phyloP scores from a whole-genome alignment of 208 protist species.

The Polymyxa betae region DNA sequence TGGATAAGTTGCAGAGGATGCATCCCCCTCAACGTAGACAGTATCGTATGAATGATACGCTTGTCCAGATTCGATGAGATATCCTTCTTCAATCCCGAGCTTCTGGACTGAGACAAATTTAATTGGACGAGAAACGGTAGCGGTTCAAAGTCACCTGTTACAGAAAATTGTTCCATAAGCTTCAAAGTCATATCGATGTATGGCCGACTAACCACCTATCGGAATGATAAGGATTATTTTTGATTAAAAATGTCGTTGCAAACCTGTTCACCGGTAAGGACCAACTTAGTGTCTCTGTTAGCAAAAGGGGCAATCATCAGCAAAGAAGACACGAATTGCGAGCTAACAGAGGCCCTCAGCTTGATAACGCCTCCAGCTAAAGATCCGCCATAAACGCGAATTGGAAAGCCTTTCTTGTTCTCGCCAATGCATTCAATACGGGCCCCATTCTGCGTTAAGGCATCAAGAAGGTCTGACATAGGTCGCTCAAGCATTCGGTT shows the following conservation, averaged over 20 bases:
- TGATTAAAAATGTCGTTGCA: no score
- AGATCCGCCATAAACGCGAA: slow-evolving; percentile 59
- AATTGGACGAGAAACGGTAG: no score
- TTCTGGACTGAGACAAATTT: no score
- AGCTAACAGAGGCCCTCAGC: slow-evolving; percentile 69
- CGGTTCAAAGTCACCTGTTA: slow-evolving; percentile 58
- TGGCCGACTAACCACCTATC: slow-evolving; percentile 70
- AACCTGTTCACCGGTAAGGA: slow-evolving; percentile 57
- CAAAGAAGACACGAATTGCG: slow-evolving; percentile 76
- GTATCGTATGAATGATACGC: background rate
- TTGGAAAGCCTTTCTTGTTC: slow-evolving; percentile 5
- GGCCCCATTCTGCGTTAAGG: slow-evolving; percentile 66
- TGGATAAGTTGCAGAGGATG: slow-evolving; percentile 77
- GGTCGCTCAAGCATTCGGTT: slow-evolving; percentile 75
- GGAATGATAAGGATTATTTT: background rate
- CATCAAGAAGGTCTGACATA: slow-evolving; percentile 71
- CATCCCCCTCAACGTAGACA: slow-evolving; percentile 71
- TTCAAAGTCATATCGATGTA: slow-evolving; percentile 80
- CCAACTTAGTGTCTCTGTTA: slow-evolving; percentile 63
- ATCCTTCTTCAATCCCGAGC: background rate
- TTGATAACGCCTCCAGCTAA: slow-evolving; percentile 72
- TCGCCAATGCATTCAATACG: slow-evolving; percentile 59
- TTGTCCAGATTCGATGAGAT: background rate
- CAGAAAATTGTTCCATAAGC: slow-evolving; percentile 75
- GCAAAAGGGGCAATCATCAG: slow-evolving; percentile 77